These are phyloP conservation scores for Fusarium sp. DNA, from an alignment of 2,329 filamentous ascomycete genomes.

Conservation along the genomic window DNA sequence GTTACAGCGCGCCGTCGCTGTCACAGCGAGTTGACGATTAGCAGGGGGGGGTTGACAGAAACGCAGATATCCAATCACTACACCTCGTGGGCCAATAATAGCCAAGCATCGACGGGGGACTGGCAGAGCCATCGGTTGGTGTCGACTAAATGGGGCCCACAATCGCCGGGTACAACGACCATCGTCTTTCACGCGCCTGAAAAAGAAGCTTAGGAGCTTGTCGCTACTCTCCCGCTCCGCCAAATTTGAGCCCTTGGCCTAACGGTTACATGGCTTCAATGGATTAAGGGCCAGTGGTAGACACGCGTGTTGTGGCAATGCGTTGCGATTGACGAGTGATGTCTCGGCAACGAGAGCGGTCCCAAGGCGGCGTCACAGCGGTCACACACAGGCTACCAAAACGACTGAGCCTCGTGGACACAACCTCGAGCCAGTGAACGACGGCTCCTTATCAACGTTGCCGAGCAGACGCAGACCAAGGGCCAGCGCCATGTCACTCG, in stretches of 20 bases:
- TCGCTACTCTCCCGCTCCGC: neutral
- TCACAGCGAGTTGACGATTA: constrained; percentile 14
- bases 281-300: constrained; percentile 27
- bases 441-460: constrained; percentile 24
- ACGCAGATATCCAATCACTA: constrained; percentile 32
- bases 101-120: constrained; percentile 3
- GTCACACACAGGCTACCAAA: neutral
- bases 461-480: neutral
- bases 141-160: neutral
- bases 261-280: neutral
- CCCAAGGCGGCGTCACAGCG: constrained; percentile 5
- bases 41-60: constrained; percentile 16
- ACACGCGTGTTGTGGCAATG: constrained; percentile 29
- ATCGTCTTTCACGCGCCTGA: neutral
- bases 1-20: neutral
- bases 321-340: constrained; percentile 37
- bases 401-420: constrained; percentile 7
- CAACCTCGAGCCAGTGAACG: constrained; percentile 23
- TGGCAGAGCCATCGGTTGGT: neutral
- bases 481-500: neutral
- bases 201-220: neutral
- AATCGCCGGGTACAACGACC: constrained; percentile 7
- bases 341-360: constrained; percentile 9
- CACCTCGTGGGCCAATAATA: constrained; percentile 29
- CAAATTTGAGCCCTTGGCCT: neutral